Percentiles rank a stretch among this genome's conserved stretches.
Conservation (phyloP, 1,284 basidiomycete genomes). For the Nidula niveotomentosa region DNA sequence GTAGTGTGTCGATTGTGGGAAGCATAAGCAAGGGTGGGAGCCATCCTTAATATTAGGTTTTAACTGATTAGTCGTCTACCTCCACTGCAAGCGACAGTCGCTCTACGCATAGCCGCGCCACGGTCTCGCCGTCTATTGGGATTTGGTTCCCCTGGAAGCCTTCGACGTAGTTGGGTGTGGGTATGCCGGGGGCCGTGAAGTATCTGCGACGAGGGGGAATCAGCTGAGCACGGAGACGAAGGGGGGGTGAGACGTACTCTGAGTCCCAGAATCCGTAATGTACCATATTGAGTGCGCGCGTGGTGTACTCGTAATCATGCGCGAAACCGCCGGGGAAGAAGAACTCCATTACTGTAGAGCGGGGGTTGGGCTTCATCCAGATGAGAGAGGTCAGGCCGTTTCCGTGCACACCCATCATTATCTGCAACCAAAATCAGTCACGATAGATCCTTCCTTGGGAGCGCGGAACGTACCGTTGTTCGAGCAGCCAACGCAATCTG, state of each 20-base stretch:
- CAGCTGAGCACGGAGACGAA: too few relatives aligned
- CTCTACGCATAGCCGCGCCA: slow-evolving; percentile 46
- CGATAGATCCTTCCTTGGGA: too few relatives aligned
- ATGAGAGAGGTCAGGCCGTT: slow-evolving; percentile 82
- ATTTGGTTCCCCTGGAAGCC: slow-evolving; percentile 58
- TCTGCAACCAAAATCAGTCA: too few relatives aligned
- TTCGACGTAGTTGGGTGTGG: slow-evolving; percentile 44
- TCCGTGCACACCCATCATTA: slow-evolving; percentile 88
- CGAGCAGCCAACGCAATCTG: slow-evolving; percentile 77
- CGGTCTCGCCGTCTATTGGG: slow-evolving; percentile 48
- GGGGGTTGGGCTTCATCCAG: slow-evolving; percentile 81
- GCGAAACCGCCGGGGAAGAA: slow-evolving; percentile 87
- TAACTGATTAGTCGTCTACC: slow-evolving; percentile 38
- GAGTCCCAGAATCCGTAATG: slow-evolving; percentile 84
- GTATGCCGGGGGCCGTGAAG: slow-evolving; percentile 50
- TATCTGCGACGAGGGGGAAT: too few relatives aligned
- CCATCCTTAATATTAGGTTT: too few relatives aligned
- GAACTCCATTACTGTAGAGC: slow-evolving; percentile 85
- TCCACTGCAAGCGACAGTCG: slow-evolving; percentile 40
- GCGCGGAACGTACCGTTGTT: too few relatives aligned
- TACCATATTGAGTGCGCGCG: slow-evolving; percentile 77
- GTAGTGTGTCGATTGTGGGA: too few relatives aligned
- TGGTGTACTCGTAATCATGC: slow-evolving; percentile 82
- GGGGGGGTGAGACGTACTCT: too few relatives aligned
- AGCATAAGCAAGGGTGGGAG: too few relatives aligned